phyloP scores from a whole-genome alignment of 2,329 filamentous ascomycete species.

The Fusarium transvaalense region DNA sequence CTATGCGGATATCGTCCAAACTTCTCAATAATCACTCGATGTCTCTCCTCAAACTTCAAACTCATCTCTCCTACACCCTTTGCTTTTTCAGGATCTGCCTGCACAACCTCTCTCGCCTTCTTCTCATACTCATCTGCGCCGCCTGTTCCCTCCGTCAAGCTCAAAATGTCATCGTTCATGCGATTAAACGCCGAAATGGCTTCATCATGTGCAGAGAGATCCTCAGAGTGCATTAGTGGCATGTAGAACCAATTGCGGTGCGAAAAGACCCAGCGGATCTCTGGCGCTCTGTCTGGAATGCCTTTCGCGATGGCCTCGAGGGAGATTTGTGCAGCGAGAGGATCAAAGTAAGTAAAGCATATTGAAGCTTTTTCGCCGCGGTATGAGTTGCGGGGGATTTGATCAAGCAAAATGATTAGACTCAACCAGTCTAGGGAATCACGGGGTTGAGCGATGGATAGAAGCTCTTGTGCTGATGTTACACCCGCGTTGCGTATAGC shows the following conservation, averaged over 20 bases:
- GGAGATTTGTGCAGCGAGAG: slow-evolving; percentile 62
- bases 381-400: slow-evolving; percentile 72
- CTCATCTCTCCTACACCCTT: slow-evolving; percentile 41
- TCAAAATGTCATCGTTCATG: slow-evolving; percentile 52
- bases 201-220: slow-evolving; percentile 58
- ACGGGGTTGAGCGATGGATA: slow-evolving; percentile 46
- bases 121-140: slow-evolving; percentile 44
- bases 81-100: slow-evolving; percentile 45
- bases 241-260: slow-evolving; percentile 70
- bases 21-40: slow-evolving; percentile 62
- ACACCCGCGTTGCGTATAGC: slow-evolving; percentile 48
- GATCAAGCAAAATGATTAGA: slow-evolving; percentile 70
- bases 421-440: slow-evolving; percentile 58
- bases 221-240: slow-evolving; percentile 71
- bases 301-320: slow-evolving; percentile 51
- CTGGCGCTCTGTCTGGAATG: slow-evolving; percentile 46
- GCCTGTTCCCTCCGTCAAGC: slow-evolving; percentile 47
- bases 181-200: slow-evolving; percentile 51
- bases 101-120: slow-evolving; percentile 48
- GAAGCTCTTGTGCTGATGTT: slow-evolving; percentile 49
- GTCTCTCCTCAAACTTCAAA: slow-evolving; percentile 57
- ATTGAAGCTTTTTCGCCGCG: slow-evolving; percentile 60
- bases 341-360: slow-evolving; percentile 69
- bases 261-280: slow-evolving; percentile 52
- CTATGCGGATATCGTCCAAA: slow-evolving; percentile 73